These are phyloP conservation scores for Sporormia fimetaria DNA, from an alignment of 495 filamentous ascomycete species.

Conservation along the genomic window DNA sequence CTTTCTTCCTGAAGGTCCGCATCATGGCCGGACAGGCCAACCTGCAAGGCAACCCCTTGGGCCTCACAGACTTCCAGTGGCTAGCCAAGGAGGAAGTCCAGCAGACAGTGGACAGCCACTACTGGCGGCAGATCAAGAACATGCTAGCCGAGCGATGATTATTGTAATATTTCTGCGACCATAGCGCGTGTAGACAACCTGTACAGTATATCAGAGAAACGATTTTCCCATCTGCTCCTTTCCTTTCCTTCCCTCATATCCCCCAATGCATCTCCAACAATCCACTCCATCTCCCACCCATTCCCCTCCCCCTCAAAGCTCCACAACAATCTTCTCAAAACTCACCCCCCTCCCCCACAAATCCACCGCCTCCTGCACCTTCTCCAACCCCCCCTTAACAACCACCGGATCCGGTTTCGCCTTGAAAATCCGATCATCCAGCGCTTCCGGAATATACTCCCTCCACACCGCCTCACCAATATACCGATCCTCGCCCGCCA, in stretches of 20 bases:
- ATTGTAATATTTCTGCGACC: background rate
- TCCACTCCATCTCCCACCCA: no score
- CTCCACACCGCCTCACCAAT: slow-evolving; percentile 25
- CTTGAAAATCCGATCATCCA: slow-evolving; percentile 20
- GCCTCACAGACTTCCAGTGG: slow-evolving; percentile 80
- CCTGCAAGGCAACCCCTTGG: slow-evolving; percentile 57
- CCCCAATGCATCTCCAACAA: no score
- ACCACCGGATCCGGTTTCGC: slow-evolving; percentile 23
- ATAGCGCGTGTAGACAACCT: no score
- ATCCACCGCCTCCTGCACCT: slow-evolving; percentile 29
- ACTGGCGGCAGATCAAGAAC: slow-evolving; percentile 63
- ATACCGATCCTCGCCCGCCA: slow-evolving; percentile 15
- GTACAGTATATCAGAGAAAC: no score
- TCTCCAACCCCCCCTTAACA: slow-evolving; percentile 26
- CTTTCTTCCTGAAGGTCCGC: slow-evolving; percentile 88
- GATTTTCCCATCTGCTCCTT: no score
- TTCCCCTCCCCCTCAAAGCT: slow-evolving; percentile 20
- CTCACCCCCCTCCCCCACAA: slow-evolving; percentile 30
- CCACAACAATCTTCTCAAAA: slow-evolving; percentile 30
- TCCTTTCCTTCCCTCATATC: no score
- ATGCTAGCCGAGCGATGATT: slow-evolving; percentile 68
- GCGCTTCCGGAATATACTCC: slow-evolving; percentile 23
- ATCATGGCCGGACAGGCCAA: slow-evolving; percentile 96
- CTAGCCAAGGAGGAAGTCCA: slow-evolving; percentile 77
- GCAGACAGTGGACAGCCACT: slow-evolving; percentile 46